These are phyloP conservation scores for Linum usitatissimum DNA, from an alignment of 345 rosid species.

Conservation along the genomic window DNA sequence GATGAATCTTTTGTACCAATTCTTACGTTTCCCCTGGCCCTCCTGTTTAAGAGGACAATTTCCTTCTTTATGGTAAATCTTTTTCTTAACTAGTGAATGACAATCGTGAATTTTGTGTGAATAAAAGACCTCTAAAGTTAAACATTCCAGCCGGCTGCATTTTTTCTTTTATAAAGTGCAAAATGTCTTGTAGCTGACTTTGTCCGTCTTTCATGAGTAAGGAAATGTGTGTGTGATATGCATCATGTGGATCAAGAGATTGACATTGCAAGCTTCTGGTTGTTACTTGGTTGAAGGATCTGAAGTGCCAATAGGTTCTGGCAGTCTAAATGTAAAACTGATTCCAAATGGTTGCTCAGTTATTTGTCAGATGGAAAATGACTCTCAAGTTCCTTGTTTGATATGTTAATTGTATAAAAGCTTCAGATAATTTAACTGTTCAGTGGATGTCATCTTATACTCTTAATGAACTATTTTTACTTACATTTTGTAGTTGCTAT, in stretches of 20 bases:
- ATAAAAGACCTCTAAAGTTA: background rate
- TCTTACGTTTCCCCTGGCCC: background rate
- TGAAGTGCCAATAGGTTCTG: background rate
- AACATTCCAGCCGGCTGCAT: background rate
- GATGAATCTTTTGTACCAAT: background rate
- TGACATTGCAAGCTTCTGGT: background rate
- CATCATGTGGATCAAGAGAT: background rate
- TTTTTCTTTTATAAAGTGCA: background rate
- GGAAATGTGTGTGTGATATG: background rate
- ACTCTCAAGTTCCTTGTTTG: background rate
- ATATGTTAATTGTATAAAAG: background rate
- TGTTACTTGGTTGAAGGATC: background rate
- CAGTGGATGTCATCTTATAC: background rate
- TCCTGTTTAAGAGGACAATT: background rate
- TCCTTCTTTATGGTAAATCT: background rate
- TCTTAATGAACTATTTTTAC: background rate
- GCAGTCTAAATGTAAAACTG: background rate
- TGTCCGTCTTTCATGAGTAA: background rate
- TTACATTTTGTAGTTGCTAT: background rate
- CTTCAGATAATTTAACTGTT: background rate
- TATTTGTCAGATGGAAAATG: background rate
- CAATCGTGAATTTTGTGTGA: background rate
- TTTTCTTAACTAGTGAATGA: background rate
- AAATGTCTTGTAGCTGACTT: background rate
- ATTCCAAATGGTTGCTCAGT: background rate